Percentiles rank a stretch among this genome's conserved stretches.
These are phyloP conservation scores for Umbellularia californica DNA, from an alignment of 164 flowering plant species.

Conservation along the genomic window DNA sequence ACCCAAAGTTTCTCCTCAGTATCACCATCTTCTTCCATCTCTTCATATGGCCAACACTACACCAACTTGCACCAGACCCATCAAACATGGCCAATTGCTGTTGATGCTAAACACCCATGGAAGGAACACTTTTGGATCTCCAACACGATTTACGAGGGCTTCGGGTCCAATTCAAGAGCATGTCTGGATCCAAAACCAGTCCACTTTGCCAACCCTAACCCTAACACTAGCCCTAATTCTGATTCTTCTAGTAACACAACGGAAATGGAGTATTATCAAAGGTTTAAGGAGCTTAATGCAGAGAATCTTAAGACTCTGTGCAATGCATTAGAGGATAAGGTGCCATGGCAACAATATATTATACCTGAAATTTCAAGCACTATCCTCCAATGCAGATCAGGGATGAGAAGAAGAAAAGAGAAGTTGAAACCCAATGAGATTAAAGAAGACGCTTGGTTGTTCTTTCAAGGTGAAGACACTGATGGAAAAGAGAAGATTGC, in stretches of 20 bases:
- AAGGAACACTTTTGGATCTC: conserved; percentile 38
- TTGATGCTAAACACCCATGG: conserved; percentile 31
- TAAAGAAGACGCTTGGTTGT: conserved; percentile 89
- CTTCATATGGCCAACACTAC: conserved; percentile 48
- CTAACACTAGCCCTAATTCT: conserved; percentile 56
- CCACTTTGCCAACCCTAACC: conserved; percentile 41
- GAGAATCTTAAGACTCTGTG: conserved; percentile 58
- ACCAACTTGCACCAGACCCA: conserved; percentile 25
- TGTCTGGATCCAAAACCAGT: conserved; percentile 40
- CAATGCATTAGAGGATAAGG: conserved; percentile 63
- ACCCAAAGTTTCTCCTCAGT: conserved; percentile 45
- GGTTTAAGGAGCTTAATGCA: conserved; percentile 58
- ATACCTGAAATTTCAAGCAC: conserved; percentile 71
- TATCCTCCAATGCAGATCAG: conserved; percentile 69
- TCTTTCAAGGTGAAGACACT: conserved; percentile 70
- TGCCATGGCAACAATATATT: conserved; percentile 73
- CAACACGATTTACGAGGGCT: conserved; percentile 17
- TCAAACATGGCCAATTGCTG: conserved; percentile 38
- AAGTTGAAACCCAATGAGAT: conserved; percentile 16
- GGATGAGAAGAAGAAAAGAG: conserved; percentile 51
- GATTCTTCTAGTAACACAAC: conserved; percentile 60
- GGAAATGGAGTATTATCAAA: conserved; percentile 45
- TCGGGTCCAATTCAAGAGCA: conserved; percentile 29
- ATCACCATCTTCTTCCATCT: conserved; percentile 55
- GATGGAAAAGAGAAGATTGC: conserved; percentile 70